These are phyloP conservation scores for Fusarium keratoplasticum DNA, from an alignment of 2,329 filamentous ascomycete genomes.

Conservation along the genomic window DNA sequence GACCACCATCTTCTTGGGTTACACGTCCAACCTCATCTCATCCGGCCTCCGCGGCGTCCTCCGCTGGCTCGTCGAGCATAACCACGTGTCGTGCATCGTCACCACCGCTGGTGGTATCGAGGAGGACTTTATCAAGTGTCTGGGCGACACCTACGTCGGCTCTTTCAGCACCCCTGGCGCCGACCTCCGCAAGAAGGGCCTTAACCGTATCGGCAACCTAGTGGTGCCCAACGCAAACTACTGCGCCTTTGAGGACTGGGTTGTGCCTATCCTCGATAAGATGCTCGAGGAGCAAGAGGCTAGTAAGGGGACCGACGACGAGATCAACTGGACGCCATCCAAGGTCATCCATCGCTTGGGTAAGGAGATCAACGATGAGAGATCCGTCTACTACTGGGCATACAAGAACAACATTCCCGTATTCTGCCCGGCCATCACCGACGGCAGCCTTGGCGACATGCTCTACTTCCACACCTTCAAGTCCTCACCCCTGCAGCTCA, in stretches of 20 bases:
- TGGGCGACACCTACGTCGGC: slow-evolving; percentile 92
- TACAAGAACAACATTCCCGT: slow-evolving; percentile 97
- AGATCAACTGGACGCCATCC: slow-evolving; percentile 91
- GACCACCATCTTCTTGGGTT: slow-evolving; percentile 96
- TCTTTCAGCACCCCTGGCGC: slow-evolving; percentile 84
- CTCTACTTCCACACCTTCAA: slow-evolving; percentile 98
- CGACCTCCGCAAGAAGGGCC: slow-evolving; percentile 81
- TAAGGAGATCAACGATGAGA: slow-evolving; percentile 92
- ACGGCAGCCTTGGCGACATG: slow-evolving; percentile 97
- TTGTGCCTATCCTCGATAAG: slow-evolving; percentile 91
- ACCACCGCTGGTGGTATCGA: slow-evolving; percentile 96
- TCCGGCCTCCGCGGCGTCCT: slow-evolving; percentile 92
- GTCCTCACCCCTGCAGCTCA: slow-evolving; percentile 81
- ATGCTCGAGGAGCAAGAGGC: slow-evolving; percentile 96
- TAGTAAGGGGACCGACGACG: slow-evolving; percentile 73
- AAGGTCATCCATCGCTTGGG: slow-evolving; percentile 91
- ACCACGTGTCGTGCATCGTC: slow-evolving; percentile 91
- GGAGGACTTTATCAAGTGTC: slow-evolving; percentile 98
- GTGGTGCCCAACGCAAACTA: slow-evolving; percentile 96
- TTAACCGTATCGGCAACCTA: slow-evolving; percentile 96
- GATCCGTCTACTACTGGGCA: slow-evolving; percentile 96
- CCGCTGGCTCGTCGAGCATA: slow-evolving; percentile 92
- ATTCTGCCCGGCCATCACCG: slow-evolving; percentile 95
- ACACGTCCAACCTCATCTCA: slow-evolving; percentile 97
- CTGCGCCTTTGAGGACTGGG: slow-evolving; percentile 97